Evolutionary conservation across 331 rosid genomes (phyloP), one percentile per base, ranked within the genome.

Genomic region (Spiraea crenata): DNA sequence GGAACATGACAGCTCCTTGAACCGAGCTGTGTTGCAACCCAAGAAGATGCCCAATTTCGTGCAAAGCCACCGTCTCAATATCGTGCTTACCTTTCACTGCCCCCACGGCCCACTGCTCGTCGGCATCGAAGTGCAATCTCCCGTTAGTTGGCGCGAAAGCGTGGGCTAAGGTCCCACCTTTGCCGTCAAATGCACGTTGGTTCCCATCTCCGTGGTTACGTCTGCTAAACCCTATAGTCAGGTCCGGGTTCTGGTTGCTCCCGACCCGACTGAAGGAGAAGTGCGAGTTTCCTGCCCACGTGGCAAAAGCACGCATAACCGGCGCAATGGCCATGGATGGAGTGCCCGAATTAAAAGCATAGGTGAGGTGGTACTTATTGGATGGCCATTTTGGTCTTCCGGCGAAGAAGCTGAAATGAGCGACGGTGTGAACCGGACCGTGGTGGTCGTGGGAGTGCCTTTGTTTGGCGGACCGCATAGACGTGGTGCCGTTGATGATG

Each of bases 341-440:
- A 4, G 67, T 74, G 1, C 74, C 54, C 0, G 73, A 50, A 2
- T 9, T 9, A 61, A 65, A 82, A 6, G 25, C 46, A 5, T 85
- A 85, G 2, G 77, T 76, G 2, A 85, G 74, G 1, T 3, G 70
- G 65, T 57, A 73, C n/a, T 79, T 82, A 0, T 74, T 20, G 9
- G 72, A 4, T 3, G 74, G 76, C 82, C 89, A 85, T 50, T n/a
- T 85, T 2, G 72, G 89, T 9, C 46, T 49, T 13, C 82, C 75
- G 0, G 13, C 6, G 47, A 76, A 70, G 66, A 79, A 81, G 19
- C 51, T 9, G 4, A 35, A 79, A 65, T 79, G 83, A 39, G 72
- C 38, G 7, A 74, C 67, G 12, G 35, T 14, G 20, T 45, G 57
- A 25, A 25, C 14, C 8, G 42, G 6, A 31, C 41, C 46, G 3